These are phyloP conservation scores for Saprolegnia diclina DNA, from an alignment of 352 stramenopile species.

Conservation along the genomic window DNA sequence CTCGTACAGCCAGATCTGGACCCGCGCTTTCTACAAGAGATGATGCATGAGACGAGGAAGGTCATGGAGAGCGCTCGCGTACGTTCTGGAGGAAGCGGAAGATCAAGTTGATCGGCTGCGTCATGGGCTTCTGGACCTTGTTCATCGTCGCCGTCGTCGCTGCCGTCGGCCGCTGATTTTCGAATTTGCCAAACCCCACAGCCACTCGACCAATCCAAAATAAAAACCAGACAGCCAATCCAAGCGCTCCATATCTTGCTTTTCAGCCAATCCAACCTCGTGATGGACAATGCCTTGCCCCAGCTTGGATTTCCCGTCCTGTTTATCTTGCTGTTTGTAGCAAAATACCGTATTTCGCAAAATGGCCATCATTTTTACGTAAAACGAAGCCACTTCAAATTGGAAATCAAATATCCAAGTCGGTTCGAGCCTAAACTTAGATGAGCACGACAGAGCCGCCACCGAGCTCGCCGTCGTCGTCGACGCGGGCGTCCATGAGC, in stretches of 20 bases:
- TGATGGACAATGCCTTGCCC: background rate
- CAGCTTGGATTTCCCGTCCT: background rate
- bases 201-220: slow-evolving; percentile 11
- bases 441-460: background rate
- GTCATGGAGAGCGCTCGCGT: slow-evolving; percentile 16
- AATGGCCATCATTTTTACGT: too few relatives aligned
- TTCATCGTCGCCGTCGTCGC: slow-evolving; percentile 44
- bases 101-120: slow-evolving; percentile 99
- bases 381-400: background rate
- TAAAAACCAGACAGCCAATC: slow-evolving; percentile 4
- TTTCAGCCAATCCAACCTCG: background rate
- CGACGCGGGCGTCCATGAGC: background rate
- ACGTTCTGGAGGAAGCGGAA: slow-evolving; percentile 98
- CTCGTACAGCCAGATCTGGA: slow-evolving; percentile 99
- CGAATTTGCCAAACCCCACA: slow-evolving; percentile 13
- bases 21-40: slow-evolving; percentile 84
- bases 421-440: background rate
- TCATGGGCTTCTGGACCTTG: slow-evolving; percentile 99
- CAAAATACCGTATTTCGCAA: too few relatives aligned
- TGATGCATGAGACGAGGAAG: background rate
- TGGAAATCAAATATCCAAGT: background rate
- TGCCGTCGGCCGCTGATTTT: slow-evolving; percentile 9
- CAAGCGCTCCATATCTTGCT: background rate
- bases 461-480: background rate
- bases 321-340: background rate